Percentiles rank a stretch among this genome's conserved stretches.
Conservation (phyloP, 1,284 basidiomycete genomes). For the Cutaneotrichosporon mucoides region DNA sequence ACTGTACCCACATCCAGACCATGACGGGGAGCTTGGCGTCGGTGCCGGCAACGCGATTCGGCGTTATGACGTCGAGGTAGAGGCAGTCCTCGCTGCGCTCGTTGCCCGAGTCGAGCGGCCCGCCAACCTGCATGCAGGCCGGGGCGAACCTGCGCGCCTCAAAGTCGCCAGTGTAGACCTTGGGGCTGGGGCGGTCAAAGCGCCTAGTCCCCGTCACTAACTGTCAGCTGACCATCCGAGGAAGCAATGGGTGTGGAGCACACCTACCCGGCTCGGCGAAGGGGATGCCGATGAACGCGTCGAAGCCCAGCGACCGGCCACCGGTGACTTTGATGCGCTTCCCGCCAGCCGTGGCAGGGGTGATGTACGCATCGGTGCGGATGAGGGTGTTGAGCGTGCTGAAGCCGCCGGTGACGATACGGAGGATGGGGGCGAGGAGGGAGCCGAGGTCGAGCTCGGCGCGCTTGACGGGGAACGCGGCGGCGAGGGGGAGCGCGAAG, state of each 20-base stretch:
- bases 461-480: background rate
- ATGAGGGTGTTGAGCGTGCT: background rate
- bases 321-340: slow-evolving; percentile 3
- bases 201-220: slow-evolving; percentile 26
- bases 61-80: slow-evolving; percentile 45
- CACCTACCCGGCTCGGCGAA: slow-evolving; percentile 13
- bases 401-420: background rate
- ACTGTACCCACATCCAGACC: slow-evolving; percentile 27
- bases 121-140: slow-evolving; percentile 33
- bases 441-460: background rate
- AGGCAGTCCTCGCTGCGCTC: slow-evolving; percentile 48
- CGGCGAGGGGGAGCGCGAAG: background rate
- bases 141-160: slow-evolving; percentile 26
- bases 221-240: background rate
- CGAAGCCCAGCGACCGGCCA: background rate
- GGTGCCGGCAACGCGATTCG: slow-evolving; percentile 18
- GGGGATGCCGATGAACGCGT: slow-evolving; percentile 12
- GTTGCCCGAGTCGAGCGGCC: slow-evolving; percentile 19
- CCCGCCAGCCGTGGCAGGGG: background rate
- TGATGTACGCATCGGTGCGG: background rate
- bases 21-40: slow-evolving; percentile 41
- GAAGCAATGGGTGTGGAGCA: background rate
- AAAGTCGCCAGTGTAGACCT: slow-evolving; percentile 27
- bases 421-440: background rate
- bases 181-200: slow-evolving; percentile 43